Conservation (phyloP, 2,329 filamentous ascomycete species). For the Fusarium pseudocircinatum region DNA sequence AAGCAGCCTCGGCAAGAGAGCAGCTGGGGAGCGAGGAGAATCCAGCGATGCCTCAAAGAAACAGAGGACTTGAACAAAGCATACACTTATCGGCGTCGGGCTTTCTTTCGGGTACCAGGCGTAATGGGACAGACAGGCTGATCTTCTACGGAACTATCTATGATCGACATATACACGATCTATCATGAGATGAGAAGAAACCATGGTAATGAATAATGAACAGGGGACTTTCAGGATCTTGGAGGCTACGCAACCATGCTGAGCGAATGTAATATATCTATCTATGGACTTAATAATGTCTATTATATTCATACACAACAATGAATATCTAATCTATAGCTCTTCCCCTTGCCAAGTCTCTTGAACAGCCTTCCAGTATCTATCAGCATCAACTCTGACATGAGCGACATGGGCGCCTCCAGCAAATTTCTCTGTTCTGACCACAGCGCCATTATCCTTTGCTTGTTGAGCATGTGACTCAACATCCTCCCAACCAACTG, state of each 20-base stretch:
- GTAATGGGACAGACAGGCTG: background rate
- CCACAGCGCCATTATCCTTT: conserved; percentile 49
- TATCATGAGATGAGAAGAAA: background rate
- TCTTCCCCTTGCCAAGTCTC: conserved; percentile 55
- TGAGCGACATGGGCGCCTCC: conserved; percentile 63
- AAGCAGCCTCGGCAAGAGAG: conserved; percentile 31
- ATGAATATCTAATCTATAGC: background rate
- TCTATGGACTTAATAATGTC: background rate
- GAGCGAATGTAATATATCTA: background rate
- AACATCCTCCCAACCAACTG: conserved; percentile 59
- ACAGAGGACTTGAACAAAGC: conserved; percentile 42
- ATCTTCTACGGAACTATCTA: background rate
- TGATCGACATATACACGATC: background rate
- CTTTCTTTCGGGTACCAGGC: background rate
- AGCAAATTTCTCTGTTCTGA: conserved; percentile 57
- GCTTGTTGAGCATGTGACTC: conserved; percentile 59
- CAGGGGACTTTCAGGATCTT: background rate
- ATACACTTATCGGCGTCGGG: background rate
- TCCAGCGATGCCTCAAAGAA: conserved; percentile 42
- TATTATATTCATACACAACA: background rate
- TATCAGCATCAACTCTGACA: conserved; percentile 53
- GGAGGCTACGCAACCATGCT: background rate
- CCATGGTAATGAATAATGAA: background rate
- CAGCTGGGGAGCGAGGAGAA: conserved; percentile 33
- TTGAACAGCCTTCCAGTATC: conserved; percentile 62